phyloP scores from a whole-genome alignment of 2,329 filamentous ascomycete genomes.

The Pyrenochaeta sp. region DNA sequence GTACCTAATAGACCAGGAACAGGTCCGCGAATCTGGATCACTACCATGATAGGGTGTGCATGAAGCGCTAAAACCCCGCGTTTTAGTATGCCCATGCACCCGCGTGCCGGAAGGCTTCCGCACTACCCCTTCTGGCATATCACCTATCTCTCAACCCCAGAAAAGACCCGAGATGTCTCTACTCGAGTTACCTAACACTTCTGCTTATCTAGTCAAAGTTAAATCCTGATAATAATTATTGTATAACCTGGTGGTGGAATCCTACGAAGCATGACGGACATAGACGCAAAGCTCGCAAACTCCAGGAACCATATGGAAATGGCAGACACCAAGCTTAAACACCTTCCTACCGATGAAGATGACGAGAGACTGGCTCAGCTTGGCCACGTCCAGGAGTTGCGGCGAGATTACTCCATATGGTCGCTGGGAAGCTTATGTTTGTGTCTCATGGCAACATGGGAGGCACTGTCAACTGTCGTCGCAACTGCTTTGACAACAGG shows the following conservation, averaged over 20 bases:
- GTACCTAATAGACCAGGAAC: not conserved
- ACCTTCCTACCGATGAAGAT: slow-evolving; percentile 14
- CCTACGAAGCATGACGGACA: slow-evolving; percentile 4
- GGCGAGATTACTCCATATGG: slow-evolving; percentile 54
- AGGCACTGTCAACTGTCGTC: slow-evolving; percentile 58
- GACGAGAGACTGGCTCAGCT: slow-evolving; percentile 27
- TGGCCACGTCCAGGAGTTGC: slow-evolving; percentile 36
- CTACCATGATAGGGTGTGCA: not conserved
- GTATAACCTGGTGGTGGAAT: slow-evolving; percentile 7
- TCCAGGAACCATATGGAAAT: slow-evolving; percentile 12
- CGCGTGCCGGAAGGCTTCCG: slow-evolving; percentile 2
- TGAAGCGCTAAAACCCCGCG: slow-evolving; percentile 5
- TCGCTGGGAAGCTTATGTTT: slow-evolving; percentile 56
- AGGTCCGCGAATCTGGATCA: not conserved
- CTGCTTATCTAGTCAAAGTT: slow-evolving; percentile 9
- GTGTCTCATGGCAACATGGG: slow-evolving; percentile 63
- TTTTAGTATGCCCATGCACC: not conserved
- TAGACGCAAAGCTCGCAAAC: slow-evolving; percentile 7
- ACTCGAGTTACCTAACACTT: not conserved
- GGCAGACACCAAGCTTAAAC: slow-evolving; percentile 16
- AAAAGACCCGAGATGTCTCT: not conserved
- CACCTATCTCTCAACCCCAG: slow-evolving; percentile 1
- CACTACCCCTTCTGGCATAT: slow-evolving; percentile 1
- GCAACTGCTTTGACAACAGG: slow-evolving; percentile 56
- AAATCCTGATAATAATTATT: not conserved